These are phyloP conservation scores for Aspergillus eucalypticola DNA, from an alignment of 2,329 filamentous ascomycete genomes.

Conservation along the genomic window DNA sequence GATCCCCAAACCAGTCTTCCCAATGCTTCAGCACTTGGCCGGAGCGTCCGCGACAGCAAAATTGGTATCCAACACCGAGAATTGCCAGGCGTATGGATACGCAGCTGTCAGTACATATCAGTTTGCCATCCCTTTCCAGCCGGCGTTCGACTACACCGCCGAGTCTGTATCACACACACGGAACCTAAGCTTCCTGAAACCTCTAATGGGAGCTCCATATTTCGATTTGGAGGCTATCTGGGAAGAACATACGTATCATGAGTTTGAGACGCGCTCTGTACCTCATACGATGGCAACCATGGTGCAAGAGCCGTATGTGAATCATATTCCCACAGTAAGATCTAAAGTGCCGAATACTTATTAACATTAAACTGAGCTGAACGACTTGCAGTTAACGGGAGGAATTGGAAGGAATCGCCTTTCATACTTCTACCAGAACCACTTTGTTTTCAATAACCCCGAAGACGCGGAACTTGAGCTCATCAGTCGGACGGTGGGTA, in stretches of 20 bases:
- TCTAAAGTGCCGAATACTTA: too few relatives aligned
- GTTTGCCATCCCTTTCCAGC: too few relatives aligned
- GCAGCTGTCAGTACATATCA: too few relatives aligned
- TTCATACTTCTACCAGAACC: slow-evolving; percentile 65
- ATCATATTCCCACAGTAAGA: slow-evolving; percentile 63
- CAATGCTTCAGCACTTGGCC: too few relatives aligned
- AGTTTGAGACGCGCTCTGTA: slow-evolving; percentile 67
- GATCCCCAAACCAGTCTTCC: slow-evolving; percentile 16
- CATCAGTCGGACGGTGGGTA: slow-evolving; percentile 66
- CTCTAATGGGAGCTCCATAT: slow-evolving; percentile 59
- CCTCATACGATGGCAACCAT: slow-evolving; percentile 73
- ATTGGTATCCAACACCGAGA: too few relatives aligned
- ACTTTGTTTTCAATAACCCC: slow-evolving; percentile 73
- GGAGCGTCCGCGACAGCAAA: too few relatives aligned
- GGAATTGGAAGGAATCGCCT: slow-evolving; percentile 65
- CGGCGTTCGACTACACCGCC: too few relatives aligned
- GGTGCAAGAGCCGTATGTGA: slow-evolving; percentile 74
- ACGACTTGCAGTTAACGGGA: slow-evolving; percentile 51
- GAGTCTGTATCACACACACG: slow-evolving; percentile 57
- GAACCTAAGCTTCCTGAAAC: slow-evolving; percentile 64
- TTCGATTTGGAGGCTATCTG: slow-evolving; percentile 74
- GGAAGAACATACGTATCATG: slow-evolving; percentile 71
- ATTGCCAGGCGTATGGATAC: too few relatives aligned
- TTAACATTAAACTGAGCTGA: too few relatives aligned
- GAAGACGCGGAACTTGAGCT: slow-evolving; percentile 65